Percentiles rank a stretch among this genome's conserved stretches.
Conservation (phyloP, 2,329 filamentous ascomycete genomes). For the Diplocarpon mali region DNA sequence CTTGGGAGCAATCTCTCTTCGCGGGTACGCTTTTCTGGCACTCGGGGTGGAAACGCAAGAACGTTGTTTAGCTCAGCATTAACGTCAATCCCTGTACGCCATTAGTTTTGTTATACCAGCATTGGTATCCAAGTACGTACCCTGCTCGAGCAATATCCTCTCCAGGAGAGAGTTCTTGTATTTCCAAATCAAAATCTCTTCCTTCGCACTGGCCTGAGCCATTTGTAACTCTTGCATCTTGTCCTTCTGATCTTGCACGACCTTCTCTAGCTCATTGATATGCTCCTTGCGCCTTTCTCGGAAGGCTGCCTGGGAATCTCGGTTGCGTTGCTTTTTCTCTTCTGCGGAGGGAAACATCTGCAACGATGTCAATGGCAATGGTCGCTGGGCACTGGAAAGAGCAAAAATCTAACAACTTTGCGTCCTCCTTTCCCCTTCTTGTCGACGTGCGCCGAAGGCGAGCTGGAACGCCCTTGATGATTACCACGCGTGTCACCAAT, state of each 20-base stretch:
- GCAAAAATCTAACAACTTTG: slow-evolving; percentile 9
- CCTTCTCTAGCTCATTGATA: slow-evolving; percentile 94
- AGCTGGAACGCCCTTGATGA: slow-evolving; percentile 1
- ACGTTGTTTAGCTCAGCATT: slow-evolving; percentile 71
- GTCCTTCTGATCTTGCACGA: slow-evolving; percentile 89
- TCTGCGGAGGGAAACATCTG: slow-evolving; percentile 97
- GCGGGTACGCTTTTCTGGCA: slow-evolving; percentile 1
- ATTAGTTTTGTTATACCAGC: background rate
- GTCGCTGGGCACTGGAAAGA: background rate
- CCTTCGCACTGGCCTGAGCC: slow-evolving; percentile 80
- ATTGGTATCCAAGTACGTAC: slow-evolving; percentile 33
- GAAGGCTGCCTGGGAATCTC: slow-evolving; percentile 92
- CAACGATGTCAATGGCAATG: background rate
- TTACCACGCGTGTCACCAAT: background rate
- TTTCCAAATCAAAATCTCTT: slow-evolving; percentile 92
- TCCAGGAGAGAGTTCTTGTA: slow-evolving; percentile 97
- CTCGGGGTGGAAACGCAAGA: slow-evolving; percentile 3
- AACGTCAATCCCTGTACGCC: slow-evolving; percentile 70
- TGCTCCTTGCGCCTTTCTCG: slow-evolving; percentile 92
- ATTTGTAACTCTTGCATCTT: slow-evolving; percentile 81
- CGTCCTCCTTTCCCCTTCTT: slow-evolving; percentile 12
- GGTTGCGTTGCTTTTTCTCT: slow-evolving; percentile 90
- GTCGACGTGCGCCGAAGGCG: background rate
- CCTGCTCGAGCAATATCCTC: slow-evolving; percentile 89
- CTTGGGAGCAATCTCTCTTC: slow-evolving; percentile 27